phyloP scores from a whole-genome alignment of 2,329 filamentous ascomycete species.

The Tolypocladium ophioglossoides region DNA sequence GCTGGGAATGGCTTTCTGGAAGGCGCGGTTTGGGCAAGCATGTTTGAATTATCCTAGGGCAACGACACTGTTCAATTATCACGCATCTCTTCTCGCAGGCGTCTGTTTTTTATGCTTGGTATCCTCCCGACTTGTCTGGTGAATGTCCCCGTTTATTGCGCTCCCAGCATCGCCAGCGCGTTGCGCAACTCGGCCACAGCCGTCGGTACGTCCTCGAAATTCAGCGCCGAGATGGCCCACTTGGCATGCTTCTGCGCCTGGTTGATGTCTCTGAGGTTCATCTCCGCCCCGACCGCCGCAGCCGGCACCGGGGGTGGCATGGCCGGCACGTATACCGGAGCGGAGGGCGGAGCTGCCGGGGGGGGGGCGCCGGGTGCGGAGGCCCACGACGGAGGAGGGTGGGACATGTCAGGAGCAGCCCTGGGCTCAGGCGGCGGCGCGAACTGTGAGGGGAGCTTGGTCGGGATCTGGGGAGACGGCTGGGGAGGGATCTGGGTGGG shows the following conservation, averaged over 20 bases:
- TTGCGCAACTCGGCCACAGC: conserved; percentile 74
- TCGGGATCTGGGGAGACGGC: conserved; percentile 16
- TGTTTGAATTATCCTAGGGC: neutral
- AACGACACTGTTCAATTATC: neutral
- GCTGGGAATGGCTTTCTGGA: neutral
- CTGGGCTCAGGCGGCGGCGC: conserved; percentile 11
- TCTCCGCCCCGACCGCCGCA: conserved; percentile 4
- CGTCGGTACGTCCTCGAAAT: conserved; percentile 90
- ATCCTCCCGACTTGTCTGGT: neutral
- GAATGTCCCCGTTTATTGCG: conserved; percentile 17
- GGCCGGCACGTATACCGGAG: neutral
- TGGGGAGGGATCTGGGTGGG: conserved; percentile 13
- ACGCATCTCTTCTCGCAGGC: neutral
- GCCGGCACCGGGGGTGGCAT: conserved; percentile 1
- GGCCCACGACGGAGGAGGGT: conserved; percentile 8
- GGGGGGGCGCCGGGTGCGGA: neutral
- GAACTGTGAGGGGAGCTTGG: conserved; percentile 12
- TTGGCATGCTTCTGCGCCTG: conserved; percentile 91
- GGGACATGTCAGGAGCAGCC: conserved; percentile 3
- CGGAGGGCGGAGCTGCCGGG: neutral
- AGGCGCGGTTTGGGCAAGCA: neutral
- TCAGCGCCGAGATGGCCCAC: conserved; percentile 92
- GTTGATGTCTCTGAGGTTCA: conserved; percentile 48
- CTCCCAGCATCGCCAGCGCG: conserved; percentile 63
- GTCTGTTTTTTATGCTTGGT: neutral